These are phyloP conservation scores for Gleditsia sinensis DNA, from an alignment of 306 rosid species.

Conservation along the genomic window DNA sequence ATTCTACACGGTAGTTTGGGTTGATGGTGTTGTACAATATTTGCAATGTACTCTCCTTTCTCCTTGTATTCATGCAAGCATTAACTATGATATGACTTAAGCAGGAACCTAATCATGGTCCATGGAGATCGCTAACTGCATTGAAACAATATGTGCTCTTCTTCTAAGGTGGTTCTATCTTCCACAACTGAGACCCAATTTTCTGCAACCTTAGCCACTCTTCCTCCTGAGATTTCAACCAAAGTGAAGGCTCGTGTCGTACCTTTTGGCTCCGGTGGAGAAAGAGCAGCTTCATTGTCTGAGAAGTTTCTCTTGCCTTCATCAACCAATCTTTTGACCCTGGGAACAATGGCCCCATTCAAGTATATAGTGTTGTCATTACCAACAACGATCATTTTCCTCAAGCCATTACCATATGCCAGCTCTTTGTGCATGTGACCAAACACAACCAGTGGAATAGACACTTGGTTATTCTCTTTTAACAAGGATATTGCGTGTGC, in stretches of 20 bases:
- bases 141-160: conserved; percentile 52
- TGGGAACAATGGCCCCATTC: conserved; percentile 88
- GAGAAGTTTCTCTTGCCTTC: conserved; percentile 38
- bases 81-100: conserved; percentile 8
- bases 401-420: conserved; percentile 70
- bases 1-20: background rate
- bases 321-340: conserved; percentile 52
- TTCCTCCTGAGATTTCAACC: conserved; percentile 50
- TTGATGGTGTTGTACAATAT: background rate
- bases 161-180: conserved; percentile 41
- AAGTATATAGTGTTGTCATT: conserved; percentile 66
- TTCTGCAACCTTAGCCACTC: conserved; percentile 56
- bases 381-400: conserved; percentile 83
- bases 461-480: conserved; percentile 54
- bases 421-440: conserved; percentile 99
- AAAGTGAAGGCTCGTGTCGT: conserved; percentile 61
- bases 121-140: conserved; percentile 20
- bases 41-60: background rate
- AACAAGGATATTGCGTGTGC: conserved; percentile 65
- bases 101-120: background rate
- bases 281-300: conserved; percentile 21
- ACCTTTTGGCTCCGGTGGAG: conserved; percentile 38
- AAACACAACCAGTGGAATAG: conserved; percentile 78
- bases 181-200: conserved; percentile 64
- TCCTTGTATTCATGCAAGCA: background rate